A percentile compares a stretch with the other conserved stretches of the same genome.
Conservation (phyloP, 495 filamentous ascomycete species). For the Penicillium mononematosum region DNA sequence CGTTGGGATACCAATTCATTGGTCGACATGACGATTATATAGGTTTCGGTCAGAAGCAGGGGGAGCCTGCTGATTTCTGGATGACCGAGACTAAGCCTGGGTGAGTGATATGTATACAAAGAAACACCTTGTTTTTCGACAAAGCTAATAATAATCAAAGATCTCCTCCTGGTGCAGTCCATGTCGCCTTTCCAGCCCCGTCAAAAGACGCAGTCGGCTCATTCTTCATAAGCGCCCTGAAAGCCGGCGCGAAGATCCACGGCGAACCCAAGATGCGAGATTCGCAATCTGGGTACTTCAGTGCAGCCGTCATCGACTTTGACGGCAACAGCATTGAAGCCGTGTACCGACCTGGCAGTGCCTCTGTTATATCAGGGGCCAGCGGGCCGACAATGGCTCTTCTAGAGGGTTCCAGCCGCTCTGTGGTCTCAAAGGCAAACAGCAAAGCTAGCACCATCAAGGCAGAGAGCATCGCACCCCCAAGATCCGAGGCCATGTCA, state of each 20-base stretch:
- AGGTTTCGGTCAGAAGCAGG: conserved; percentile 54
- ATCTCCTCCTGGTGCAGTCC: conserved; percentile 49
- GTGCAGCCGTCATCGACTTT: conserved; percentile 59
- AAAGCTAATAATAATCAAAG: conserved; percentile 33
- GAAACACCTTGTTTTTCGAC: neutral
- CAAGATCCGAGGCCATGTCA: conserved; percentile 25
- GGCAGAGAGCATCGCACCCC: conserved; percentile 32
- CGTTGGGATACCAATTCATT: conserved; percentile 72
- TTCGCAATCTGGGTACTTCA: conserved; percentile 54
- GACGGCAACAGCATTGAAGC: conserved; percentile 62
- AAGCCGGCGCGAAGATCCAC: conserved; percentile 56
- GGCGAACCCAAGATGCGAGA: conserved; percentile 55
- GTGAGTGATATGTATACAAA: conserved; percentile 32
- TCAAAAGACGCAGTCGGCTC: conserved; percentile 51
- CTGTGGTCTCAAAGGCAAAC: conserved; percentile 40
- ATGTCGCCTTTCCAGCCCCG: conserved; percentile 59
- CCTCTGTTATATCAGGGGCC: conserved; percentile 28
- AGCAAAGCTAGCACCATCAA: conserved; percentile 34
- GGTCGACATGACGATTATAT: conserved; percentile 51
- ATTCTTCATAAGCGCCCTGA: conserved; percentile 61
- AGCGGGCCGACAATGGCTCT: conserved; percentile 34
- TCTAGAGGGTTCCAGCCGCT: conserved; percentile 35
- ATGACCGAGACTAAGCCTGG: conserved; percentile 55
- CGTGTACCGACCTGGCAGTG: conserved; percentile 46
- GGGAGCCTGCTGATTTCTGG: conserved; percentile 57